Conservation (phyloP, 768 basidiomycete genomes). For the Naganishia friedmannii region DNA sequence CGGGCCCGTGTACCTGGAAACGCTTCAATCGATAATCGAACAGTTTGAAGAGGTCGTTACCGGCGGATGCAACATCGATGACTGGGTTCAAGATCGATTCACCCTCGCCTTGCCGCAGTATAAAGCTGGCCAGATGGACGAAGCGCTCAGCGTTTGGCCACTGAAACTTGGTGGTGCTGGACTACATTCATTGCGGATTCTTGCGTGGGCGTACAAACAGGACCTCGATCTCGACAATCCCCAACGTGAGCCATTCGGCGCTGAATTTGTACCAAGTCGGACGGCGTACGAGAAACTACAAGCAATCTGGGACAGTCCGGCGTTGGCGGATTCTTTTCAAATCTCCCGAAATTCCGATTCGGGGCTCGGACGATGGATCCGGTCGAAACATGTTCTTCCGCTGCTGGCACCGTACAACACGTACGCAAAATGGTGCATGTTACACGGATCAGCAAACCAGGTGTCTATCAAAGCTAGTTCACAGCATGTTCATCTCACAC, state of each 20-base stretch:
- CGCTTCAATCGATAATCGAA: conserved; percentile 1
- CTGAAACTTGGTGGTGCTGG: conserved; percentile 22
- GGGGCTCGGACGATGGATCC: conserved; percentile 4
- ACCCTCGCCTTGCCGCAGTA: not conserved
- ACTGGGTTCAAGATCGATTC: conserved; percentile 1
- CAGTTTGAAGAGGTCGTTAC: conserved; percentile 16
- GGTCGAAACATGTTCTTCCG: not conserved
- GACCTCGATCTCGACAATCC: not conserved
- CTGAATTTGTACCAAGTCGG: not conserved
- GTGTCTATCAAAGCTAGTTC: not conserved
- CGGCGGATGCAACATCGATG: not conserved
- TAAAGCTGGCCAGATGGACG: not conserved
- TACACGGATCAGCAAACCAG: not conserved
- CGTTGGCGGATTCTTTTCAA: not conserved
- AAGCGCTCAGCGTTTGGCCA: conserved; percentile 21
- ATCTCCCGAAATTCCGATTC: conserved; percentile 3
- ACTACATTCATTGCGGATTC: conserved; percentile 8
- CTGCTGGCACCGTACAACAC: not conserved
- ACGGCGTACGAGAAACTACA: conserved; percentile 12
- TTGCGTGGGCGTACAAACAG: conserved; percentile 1
- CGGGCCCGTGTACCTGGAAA: conserved; percentile 18
- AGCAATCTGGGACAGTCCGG: not conserved
- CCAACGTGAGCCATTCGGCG: not conserved
- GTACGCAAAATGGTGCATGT: conserved; percentile 2
- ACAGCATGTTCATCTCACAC: not conserved